Base-by-base conservation (phyloP, 1,139 yeast species). In the Kodamaea sp. region DNA sequence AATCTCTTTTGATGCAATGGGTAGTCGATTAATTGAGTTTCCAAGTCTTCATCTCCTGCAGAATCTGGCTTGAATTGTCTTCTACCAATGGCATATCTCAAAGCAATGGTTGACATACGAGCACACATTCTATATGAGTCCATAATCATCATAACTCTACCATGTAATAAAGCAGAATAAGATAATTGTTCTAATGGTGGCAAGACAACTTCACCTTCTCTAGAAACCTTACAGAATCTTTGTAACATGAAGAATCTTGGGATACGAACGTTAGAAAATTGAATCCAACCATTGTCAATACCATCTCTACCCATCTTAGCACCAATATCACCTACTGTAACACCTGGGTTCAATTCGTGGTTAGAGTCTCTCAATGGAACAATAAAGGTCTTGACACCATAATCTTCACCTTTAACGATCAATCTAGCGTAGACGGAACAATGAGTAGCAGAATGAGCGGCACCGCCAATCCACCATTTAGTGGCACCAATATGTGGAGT, bases 391-490 rank as follows among this genome's bases (percentile, higher is more conserved):
- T 70, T 70, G 45, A 70, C 74, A 47, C 75, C 76, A 49, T 69
- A 70, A 51, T 70, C 76, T 53, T 67, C 57, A 34, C 72, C 74
- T 39, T 65, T 54, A 40, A 70, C 73, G 38, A 65, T 61, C 47
- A 70, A 65, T 44, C 76, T 53, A 32, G 75, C 75, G 52, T 70
- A 70, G 37, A 61, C 68, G 22, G 67, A 39, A 42, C 69, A 59
- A 53, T 70, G 76, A 34, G 75, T 67, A 34, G 76, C 65, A n/a
- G 73, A 65, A 53, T 70, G 76, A 36, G 75, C 75, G 41, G 76
- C 75, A 50, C 75, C 75, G 39, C 76, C 75, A 39, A 70, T 70
- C 76, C 76, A 70, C 76, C 76, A 70, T 52, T 70, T 70, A 45
- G 76, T 69, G 44, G 76, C 76, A 51, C 75, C 73, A 49, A 70